These are phyloP conservation scores for Fusarium tjaetaba DNA, from an alignment of 2,329 filamentous ascomycete genomes.

Conservation along the genomic window DNA sequence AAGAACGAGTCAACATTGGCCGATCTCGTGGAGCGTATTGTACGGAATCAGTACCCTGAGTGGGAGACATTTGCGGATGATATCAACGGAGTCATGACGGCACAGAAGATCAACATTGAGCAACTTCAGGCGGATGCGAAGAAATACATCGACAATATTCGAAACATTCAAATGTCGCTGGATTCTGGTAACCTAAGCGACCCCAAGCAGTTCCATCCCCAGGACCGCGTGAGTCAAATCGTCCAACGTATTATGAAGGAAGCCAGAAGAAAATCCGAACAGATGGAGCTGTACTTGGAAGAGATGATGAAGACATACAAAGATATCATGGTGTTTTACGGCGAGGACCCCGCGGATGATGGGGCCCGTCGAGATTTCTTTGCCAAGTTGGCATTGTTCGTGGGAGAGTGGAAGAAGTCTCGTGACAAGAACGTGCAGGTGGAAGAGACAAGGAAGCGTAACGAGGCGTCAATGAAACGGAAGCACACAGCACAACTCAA, in stretches of 20 bases:
- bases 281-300: conserved; percentile 92
- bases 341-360: conserved; percentile 91
- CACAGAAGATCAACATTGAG: conserved; percentile 94
- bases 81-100: conserved; percentile 79
- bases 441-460: conserved; percentile 85
- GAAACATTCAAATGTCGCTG: conserved; percentile 90
- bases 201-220: conserved; percentile 96
- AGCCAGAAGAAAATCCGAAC: conserved; percentile 92
- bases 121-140: conserved; percentile 87
- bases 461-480: conserved; percentile 91
- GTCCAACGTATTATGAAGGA: conserved; percentile 97
- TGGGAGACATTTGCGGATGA: conserved; percentile 92
- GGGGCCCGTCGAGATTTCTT: conserved; percentile 97
- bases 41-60: conserved; percentile 94
- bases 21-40: conserved; percentile 94
- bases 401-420: conserved; percentile 95
- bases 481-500: conserved; percentile 78
- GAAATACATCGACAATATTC: conserved; percentile 93
- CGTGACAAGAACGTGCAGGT: conserved; percentile 87
- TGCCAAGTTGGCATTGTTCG: conserved; percentile 87
- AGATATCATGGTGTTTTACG: conserved; percentile 96
- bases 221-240: conserved; percentile 91
- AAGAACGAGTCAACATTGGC: conserved; percentile 98
- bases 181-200: conserved; percentile 96
- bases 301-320: conserved; percentile 93